Evolutionary conservation across 441 rosid genomes (phyloP).

Genomic region (Geranium incanum): DNA sequence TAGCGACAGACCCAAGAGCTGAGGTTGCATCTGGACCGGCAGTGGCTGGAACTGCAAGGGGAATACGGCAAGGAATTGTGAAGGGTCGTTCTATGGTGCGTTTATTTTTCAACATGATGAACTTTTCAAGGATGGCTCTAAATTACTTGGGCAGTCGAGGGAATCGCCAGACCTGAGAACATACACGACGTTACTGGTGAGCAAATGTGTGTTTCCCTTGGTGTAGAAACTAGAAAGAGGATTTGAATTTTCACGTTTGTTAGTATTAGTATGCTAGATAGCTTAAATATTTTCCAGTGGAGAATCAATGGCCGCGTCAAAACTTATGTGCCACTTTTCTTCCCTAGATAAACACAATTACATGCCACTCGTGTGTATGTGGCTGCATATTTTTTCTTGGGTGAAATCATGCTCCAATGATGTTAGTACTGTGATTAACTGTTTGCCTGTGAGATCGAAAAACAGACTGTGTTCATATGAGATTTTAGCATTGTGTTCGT

Average conservation of each 20-base stretch:
- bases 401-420: no score
- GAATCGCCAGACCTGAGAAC: conserved; percentile 30
- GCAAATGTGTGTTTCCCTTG: conserved; percentile 6
- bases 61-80: conserved; percentile 51
- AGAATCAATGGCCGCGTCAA: background rate
- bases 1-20: conserved; percentile 26
- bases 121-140: conserved; percentile 40
- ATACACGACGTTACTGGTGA: conserved; percentile 14
- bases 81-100: conserved; percentile 57
- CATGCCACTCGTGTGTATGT: no score
- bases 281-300: background rate
- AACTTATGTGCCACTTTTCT: background rate
- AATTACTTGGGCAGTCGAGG: conserved; percentile 41
- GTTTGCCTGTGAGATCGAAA: no score
- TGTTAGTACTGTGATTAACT: no score
- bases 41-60: conserved; percentile 55
- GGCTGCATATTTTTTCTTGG: no score
- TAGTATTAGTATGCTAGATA: background rate
- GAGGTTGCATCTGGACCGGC: conserved; percentile 33
- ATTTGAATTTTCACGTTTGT: no score
- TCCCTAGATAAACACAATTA: background rate
- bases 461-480: no score
- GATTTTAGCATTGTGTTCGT: no score
- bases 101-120: conserved; percentile 36
- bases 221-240: background rate